Percentiles rank a stretch among this genome's conserved stretches.
Conservation (phyloP, 441 rosid genomes). For the Euphorbia celastroides region DNA sequence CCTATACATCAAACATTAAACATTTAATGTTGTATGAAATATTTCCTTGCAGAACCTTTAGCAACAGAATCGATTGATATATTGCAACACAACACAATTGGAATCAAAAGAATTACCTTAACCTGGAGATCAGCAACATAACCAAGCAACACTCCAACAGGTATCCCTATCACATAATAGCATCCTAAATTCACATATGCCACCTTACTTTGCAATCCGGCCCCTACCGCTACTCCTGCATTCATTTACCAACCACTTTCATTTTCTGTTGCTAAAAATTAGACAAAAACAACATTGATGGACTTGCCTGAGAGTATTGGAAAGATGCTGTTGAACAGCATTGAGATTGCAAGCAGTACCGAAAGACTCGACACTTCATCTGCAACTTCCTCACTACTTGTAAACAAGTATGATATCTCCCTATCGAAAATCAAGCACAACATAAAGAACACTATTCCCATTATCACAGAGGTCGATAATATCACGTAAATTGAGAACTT, state of each 20-base stretch:
- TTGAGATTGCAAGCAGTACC: conserved; percentile 34
- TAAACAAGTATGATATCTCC: conserved; percentile 27
- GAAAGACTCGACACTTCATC: conserved; percentile 36
- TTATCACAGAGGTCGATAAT: conserved; percentile 6
- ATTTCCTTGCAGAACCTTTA: too few relatives aligned
- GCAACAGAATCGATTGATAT: too few relatives aligned
- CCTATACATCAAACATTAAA: conserved; percentile 24
- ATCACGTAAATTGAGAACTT: conserved; percentile 30
- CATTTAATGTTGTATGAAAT: too few relatives aligned
- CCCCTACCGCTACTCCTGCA: conserved; percentile 59
- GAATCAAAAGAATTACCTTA: too few relatives aligned
- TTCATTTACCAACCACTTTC: background rate
- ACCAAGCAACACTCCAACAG: conserved; percentile 47
- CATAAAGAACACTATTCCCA: conserved; percentile 30
- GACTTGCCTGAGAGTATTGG: conserved; percentile 17
- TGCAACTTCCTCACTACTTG: conserved; percentile 26
- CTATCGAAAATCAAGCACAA: conserved; percentile 26
- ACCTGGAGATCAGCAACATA: conserved; percentile 32
- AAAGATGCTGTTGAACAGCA: conserved; percentile 34
- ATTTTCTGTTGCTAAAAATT: background rate
- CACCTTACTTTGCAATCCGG: conserved; percentile 50
- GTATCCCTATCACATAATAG: conserved; percentile 47
- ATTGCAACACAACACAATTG: too few relatives aligned
- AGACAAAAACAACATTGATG: background rate
- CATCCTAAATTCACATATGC: conserved; percentile 51